Base-by-base conservation (phyloP, 2,329 filamentous ascomycete species). In the Phoma sp. region DNA sequence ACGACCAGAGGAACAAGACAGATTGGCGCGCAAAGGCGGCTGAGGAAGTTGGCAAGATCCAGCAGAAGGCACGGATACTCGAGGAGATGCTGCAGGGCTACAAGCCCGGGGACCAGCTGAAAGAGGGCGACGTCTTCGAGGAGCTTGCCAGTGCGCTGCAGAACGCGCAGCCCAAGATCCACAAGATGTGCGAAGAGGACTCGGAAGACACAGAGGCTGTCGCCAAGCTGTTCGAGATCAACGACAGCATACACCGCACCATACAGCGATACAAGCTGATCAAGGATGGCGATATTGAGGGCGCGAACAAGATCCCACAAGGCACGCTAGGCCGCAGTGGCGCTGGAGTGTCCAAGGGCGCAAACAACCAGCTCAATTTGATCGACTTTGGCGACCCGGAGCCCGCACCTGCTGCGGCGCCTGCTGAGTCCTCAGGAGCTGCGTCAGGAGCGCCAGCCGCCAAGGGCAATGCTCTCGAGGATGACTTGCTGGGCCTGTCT, bases 141-240 rank as follows among this genome's bases (percentile, higher is more conserved):
- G 95, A 99, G 80, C 83, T 99, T 48, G 93, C 93, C 4, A 88
- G 89, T 60, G 87, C 95, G 8, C 82, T 99, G 40, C 90, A 91
- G 73, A 97, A 89, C 70, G 95, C 95, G 2, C 95, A 99, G 68
- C 95, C 95, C 7, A 99, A 99, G 79, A 98, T 99, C 61, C 93
- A 98, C 73, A 97, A 91, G 78, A 99, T 99, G 93, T 98, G 93
- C 70, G 93, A 98, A 75, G 95, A 99, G 75, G 95, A 99, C 71
- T 97, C 93, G 9, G 93, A 98, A 58, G 95, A 99, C 70, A 88
- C 92, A 58, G 95, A 97, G 78, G 95, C 95, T 4, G 95, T 99
- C 5, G 90, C 92, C 38, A 96, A 96, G 76, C 82, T 99, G 9
- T 83, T 99, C 51, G 92, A 98, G 72, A 98, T 99, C 70, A 99